Evolutionary conservation across 768 basidiomycete species (phyloP).

Genomic region (Rickenella mellea): DNA sequence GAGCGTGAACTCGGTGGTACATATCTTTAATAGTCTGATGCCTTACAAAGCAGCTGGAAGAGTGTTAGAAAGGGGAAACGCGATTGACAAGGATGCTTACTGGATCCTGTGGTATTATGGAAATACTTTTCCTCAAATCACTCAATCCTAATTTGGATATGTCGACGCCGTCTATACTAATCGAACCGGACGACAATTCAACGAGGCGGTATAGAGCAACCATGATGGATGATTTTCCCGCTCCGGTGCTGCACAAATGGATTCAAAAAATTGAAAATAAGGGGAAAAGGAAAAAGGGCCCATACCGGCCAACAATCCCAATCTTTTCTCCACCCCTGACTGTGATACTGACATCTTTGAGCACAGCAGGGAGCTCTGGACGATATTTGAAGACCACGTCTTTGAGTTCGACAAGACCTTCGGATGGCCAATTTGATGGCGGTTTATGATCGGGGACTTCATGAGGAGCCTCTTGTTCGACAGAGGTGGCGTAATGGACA

Average conservation of each 20-base stretch:
- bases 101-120: slow-evolving; percentile 82
- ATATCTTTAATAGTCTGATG: not conserved
- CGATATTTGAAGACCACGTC: slow-evolving; percentile 76
- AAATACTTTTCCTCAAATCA: slow-evolving; percentile 56
- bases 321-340: slow-evolving; percentile 79
- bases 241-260: slow-evolving; percentile 46
- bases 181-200: slow-evolving; percentile 66
- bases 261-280: slow-evolving; percentile 1
- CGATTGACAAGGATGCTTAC: slow-evolving; percentile 28
- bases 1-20: slow-evolving; percentile 1
- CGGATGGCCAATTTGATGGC: slow-evolving; percentile 58
- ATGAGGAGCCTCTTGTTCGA: slow-evolving; percentile 78
- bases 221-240: slow-evolving; percentile 88
- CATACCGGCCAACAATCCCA: slow-evolving; percentile 70
- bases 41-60: not conserved
- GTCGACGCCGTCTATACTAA: slow-evolving; percentile 77
- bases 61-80: slow-evolving; percentile 1
- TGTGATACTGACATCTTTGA: slow-evolving; percentile 72
- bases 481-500: slow-evolving; percentile 65
- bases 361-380: slow-evolving; percentile 77
- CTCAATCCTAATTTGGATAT: slow-evolving; percentile 71
- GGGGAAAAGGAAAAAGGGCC: slow-evolving; percentile 6
- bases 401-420: slow-evolving; percentile 66
- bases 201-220: slow-evolving; percentile 80
- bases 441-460: slow-evolving; percentile 53